Evolutionary conservation across 192 early-diverging fungal species (phyloP), one percentile per base, ranked within the genome.

Genomic region (Chytriomyces sp.): DNA sequence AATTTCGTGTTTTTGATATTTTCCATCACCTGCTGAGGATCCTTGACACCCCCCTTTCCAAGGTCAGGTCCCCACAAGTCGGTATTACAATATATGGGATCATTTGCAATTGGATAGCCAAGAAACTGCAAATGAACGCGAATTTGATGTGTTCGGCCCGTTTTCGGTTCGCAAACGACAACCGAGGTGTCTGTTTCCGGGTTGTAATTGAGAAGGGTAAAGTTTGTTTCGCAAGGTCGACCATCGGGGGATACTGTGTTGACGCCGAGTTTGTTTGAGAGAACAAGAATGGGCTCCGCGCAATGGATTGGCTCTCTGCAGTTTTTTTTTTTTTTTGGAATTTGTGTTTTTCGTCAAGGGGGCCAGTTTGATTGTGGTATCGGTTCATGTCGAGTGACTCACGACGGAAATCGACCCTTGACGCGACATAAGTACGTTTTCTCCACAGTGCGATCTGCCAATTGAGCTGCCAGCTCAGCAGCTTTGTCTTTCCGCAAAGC

Each of bases 61-160:
- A 89, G 74, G 0, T 76, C 50, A 8, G 64, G 18, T 18, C 92
- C 94, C 94, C 95, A 98, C 0, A 91, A 83, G 1, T 89, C 87
- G 9, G 76, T 89, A 45, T 73, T 73, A 61, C 90, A 87, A 82
- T 99, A 99, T 3, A 98, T 73, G 11, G 97, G 97, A 76, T 99
- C 97, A 76, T 99, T 98, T 23, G 92, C 94, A 67, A 99, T 97
- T 1, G 96, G 96, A 66, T 89, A 88, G 6, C 97, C 97, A 0
- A 99, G 86, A 76, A 90, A 96, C 83, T 95, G 94, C 45, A 99
- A 79, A 75, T 99, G 97, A 57, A 99, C 96, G 45, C 97, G 91
- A 72, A 99, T 98, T 83, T 99, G 97, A 70, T 99, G 97, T 11
- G 96, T 98, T 44, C 97, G 84, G 2, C 97, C 97, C 0, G 96